phyloP scores from a whole-genome alignment of 805 yeast genomes.

The Saturnispora diversa region DNA sequence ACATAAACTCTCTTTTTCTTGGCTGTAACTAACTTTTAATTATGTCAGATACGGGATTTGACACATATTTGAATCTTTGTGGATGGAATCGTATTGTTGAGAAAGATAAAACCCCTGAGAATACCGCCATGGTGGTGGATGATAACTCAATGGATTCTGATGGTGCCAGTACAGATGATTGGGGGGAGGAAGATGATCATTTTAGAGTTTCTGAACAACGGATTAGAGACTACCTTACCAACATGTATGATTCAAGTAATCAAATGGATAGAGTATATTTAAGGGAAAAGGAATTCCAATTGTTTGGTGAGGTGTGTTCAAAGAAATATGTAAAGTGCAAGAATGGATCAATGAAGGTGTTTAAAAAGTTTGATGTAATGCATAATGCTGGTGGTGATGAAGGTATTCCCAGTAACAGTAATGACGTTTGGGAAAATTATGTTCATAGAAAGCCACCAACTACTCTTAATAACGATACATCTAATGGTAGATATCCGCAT shows the following conservation, averaged over 20 bases:
- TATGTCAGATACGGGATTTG: slow-evolving; percentile 3
- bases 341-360: background rate
- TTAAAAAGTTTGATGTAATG: slow-evolving; percentile 2
- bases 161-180: background rate
- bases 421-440: slow-evolving; percentile 6
- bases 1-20: slow-evolving; percentile 25
- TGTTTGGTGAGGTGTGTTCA: background rate
- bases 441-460: background rate
- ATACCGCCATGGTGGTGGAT: too few relatives aligned
- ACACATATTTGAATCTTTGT: slow-evolving; percentile 1
- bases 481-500: slow-evolving; percentile 1
- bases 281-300: background rate
- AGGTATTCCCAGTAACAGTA: slow-evolving; percentile 6
- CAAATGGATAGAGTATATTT: background rate
- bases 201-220: slow-evolving; percentile 3
- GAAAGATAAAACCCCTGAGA: background rate
- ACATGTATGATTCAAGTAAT: background rate
- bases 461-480: background rate
- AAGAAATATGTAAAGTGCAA: background rate
- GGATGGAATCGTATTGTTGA: slow-evolving; percentile 6
- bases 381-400: slow-evolving; percentile 1
- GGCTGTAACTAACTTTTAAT: slow-evolving; percentile 24
- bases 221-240: slow-evolving; percentile 1
- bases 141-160: background rate
- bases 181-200: slow-evolving; percentile 8